Percentiles rank a stretch among this genome's conserved stretches.
Evolutionary conservation across 2,329 filamentous ascomycete species (phyloP).

Genomic region (Madurella mycetomatis): DNA sequence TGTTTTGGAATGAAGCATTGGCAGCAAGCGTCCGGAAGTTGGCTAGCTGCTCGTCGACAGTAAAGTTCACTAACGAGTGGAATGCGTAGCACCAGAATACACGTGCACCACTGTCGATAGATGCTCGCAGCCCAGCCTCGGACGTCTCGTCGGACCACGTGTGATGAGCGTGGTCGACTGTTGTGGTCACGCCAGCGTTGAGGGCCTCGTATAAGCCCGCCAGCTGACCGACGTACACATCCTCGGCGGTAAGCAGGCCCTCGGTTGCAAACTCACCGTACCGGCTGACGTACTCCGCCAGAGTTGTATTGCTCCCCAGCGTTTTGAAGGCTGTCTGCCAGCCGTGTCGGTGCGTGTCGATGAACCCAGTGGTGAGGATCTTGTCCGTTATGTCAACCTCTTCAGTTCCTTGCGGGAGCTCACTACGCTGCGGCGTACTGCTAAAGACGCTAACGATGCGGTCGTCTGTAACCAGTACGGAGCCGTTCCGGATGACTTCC

Average conservation of each 20-base stretch:
- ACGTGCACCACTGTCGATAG: slow-evolving; percentile 44
- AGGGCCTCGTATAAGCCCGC: slow-evolving; percentile 46
- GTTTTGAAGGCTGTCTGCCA: slow-evolving; percentile 56
- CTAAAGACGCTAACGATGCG: slow-evolving; percentile 33
- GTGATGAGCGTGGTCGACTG: slow-evolving; percentile 50
- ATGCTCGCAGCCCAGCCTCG: slow-evolving; percentile 42
- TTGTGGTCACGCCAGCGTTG: slow-evolving; percentile 50
- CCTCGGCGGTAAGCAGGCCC: slow-evolving; percentile 36
- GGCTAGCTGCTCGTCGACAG: slow-evolving; percentile 33
- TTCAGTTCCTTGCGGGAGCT: slow-evolving; percentile 32
- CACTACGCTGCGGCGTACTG: neutral
- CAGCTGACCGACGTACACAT: slow-evolving; percentile 45
- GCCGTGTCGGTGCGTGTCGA: slow-evolving; percentile 53
- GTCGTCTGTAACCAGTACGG: slow-evolving; percentile 38
- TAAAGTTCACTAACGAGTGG: slow-evolving; percentile 33
- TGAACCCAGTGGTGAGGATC: slow-evolving; percentile 52
- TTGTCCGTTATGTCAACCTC: slow-evolving; percentile 46
- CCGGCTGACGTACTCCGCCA: slow-evolving; percentile 44
- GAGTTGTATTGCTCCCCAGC: slow-evolving; percentile 45
- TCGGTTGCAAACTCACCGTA: slow-evolving; percentile 35
- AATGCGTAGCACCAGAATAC: slow-evolving; percentile 46
- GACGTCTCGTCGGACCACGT: slow-evolving; percentile 41
- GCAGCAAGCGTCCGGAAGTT: slow-evolving; percentile 37
- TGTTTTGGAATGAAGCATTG: slow-evolving; percentile 25
- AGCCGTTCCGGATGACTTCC: slow-evolving; percentile 37